Evolutionary conservation across 176 grass and related monocot genomes (phyloP).

Genomic region (Carex kokanica): DNA sequence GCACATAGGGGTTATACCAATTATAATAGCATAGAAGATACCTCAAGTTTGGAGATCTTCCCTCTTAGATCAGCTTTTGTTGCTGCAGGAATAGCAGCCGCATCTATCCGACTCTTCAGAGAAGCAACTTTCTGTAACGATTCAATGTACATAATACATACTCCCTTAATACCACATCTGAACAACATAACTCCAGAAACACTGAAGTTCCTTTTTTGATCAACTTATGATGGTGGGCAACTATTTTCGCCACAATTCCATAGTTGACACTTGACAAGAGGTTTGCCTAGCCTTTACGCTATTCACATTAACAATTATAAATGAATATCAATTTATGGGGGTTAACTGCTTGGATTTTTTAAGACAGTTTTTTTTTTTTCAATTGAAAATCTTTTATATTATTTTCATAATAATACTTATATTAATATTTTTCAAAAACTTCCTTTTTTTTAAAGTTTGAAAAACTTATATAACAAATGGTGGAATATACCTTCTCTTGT

Average conservation of each 20-base stretch:
- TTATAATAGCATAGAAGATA: slow-evolving; percentile 25
- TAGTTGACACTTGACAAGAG: not conserved
- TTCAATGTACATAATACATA: slow-evolving; percentile 24
- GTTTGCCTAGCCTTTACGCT: not conserved
- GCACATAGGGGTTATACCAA: not conserved
- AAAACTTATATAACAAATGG: not conserved
- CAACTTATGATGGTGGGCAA: not conserved
- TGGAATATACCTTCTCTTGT: slow-evolving; percentile 61
- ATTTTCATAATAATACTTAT: too few species aligned
- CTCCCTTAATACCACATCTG: slow-evolving; percentile 5
- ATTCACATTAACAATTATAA: too few species aligned
- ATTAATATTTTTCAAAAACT: too few species aligned
- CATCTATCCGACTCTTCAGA: slow-evolving; percentile 69
- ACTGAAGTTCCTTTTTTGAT: not conserved
- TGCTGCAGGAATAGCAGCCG: slow-evolving; percentile 71
- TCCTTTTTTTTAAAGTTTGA: too few species aligned
- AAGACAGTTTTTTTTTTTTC: too few species aligned
- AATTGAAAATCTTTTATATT: too few species aligned
- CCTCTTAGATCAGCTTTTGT: slow-evolving; percentile 81
- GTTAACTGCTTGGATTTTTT: too few species aligned
- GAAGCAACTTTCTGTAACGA: slow-evolving; percentile 76
- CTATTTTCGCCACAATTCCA: not conserved
- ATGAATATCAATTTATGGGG: too few species aligned
- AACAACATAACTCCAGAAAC: not conserved
- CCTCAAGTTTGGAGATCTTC: slow-evolving; percentile 74